Conservation (phyloP, 164 flowering plant species). For the Magnolia sinica region DNA sequence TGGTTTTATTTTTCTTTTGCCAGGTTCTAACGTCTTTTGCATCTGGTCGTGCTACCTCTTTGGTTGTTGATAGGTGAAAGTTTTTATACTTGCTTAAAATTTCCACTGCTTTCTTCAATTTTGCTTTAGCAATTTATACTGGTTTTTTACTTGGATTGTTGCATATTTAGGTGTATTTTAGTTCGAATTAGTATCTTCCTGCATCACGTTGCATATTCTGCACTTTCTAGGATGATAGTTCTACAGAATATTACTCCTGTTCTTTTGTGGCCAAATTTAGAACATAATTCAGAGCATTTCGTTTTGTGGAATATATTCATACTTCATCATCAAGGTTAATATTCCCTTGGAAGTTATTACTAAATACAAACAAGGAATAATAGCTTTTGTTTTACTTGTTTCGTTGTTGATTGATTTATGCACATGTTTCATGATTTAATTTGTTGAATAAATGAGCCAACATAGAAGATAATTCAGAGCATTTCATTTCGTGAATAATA, state of each 20-base stretch:
- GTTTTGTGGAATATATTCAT: not conserved
- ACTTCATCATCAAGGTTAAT: no score
- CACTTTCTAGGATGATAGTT: not conserved
- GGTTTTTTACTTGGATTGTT: not conserved
- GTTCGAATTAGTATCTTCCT: not conserved
- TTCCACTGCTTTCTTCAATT: not conserved
- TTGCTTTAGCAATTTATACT: not conserved
- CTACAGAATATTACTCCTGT: not conserved
- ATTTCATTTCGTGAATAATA: not conserved
- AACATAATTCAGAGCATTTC: not conserved
- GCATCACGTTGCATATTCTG: not conserved
- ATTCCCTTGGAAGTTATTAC: no score
- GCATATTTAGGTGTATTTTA: not conserved
- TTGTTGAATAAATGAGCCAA: no score
- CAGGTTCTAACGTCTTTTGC: slow-evolving; percentile 99
- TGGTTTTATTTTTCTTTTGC: slow-evolving; percentile 1
- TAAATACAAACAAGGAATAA: no score
- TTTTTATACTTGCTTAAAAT: slow-evolving; percentile 6
- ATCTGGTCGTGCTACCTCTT: slow-evolving; percentile 93
- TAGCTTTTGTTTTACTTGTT: no score
- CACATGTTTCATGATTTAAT: no score
- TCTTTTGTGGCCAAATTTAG: not conserved
- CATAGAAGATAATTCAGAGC: not conserved
- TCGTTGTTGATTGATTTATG: no score
- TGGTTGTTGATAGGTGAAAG: slow-evolving; percentile 87